Evolutionary conservation across 805 yeast genomes (phyloP).

Genomic region (Hanseniaspora taiwanica): DNA sequence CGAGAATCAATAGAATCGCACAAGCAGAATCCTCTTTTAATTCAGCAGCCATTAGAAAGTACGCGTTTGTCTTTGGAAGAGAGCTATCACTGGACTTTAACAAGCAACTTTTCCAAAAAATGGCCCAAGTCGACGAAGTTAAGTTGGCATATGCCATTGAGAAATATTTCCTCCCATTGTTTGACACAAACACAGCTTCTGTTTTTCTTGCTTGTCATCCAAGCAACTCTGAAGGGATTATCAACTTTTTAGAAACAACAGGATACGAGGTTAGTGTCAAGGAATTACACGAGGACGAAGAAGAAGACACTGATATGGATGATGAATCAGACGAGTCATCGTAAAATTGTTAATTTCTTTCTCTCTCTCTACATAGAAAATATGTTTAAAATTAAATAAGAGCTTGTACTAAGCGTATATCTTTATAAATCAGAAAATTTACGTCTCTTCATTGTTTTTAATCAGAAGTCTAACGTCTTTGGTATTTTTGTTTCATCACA

Average conservation of each 20-base stretch:
- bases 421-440: conserved; percentile 1
- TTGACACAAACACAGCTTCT: conserved; percentile 19
- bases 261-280: conserved; percentile 5
- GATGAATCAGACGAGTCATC: not conserved
- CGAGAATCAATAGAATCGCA: conserved; percentile 62
- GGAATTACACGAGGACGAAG: conserved; percentile 6
- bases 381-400: no score
- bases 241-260: conserved; percentile 2
- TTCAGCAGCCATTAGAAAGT: conserved; percentile 54
- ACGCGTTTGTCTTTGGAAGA: conserved; percentile 49
- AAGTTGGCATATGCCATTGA: conserved; percentile 38
- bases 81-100: conserved; percentile 61
- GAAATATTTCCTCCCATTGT: conserved; percentile 52
- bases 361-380: not conserved
- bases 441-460: conserved; percentile 17
- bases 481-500: conserved; percentile 20
- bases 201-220: conserved; percentile 6
- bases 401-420: not conserved
- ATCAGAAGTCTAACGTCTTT: conserved; percentile 29
- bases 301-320: conserved; percentile 1
- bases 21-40: conserved; percentile 49
- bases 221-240: conserved; percentile 4
- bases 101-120: conserved; percentile 34
- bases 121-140: conserved; percentile 39
- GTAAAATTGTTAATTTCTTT: not conserved